Conservation (phyloP, 176 grass and related monocot species). For the Avena insularis region DNA sequence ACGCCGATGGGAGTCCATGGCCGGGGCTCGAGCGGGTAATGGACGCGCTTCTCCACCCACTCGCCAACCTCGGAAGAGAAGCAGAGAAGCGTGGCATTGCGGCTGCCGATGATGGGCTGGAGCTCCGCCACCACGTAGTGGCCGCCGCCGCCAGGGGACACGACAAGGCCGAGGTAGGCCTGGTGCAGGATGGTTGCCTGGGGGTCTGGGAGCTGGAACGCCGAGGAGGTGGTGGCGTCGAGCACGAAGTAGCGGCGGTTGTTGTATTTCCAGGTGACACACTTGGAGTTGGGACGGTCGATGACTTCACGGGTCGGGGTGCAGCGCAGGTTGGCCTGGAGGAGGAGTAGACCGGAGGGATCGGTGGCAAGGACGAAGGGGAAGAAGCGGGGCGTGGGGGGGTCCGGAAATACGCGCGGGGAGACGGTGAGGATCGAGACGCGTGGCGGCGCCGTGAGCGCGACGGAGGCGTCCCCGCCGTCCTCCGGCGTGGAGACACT, state of each 20-base stretch:
- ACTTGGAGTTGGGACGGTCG: background rate
- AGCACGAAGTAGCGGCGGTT: background rate
- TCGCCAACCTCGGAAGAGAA: background rate
- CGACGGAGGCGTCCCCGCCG: background rate
- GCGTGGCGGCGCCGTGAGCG: background rate
- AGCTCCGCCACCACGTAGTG: background rate
- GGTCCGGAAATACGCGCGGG: background rate
- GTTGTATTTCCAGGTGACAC: background rate
- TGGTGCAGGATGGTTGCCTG: background rate
- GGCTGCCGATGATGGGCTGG: background rate
- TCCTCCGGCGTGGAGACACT: background rate
- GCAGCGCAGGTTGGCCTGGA: background rate
- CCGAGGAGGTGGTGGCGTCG: background rate
- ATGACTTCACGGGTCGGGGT: background rate
- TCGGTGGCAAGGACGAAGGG: background rate
- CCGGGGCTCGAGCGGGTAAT: background rate
- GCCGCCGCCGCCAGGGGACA: background rate
- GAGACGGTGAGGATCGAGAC: constrained; percentile 9
- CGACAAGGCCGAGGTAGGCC: background rate
- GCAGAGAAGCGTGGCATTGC: background rate
- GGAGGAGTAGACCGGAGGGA: background rate
- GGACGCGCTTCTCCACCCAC: background rate
- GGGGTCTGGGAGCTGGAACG: background rate
- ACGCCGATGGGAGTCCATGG: background rate
- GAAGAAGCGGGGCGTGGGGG: background rate